A percentile compares a stretch with the other conserved stretches of the same genome.
Conservation (phyloP, 345 rosid genomes). For the Capsella bursapastoris region DNA sequence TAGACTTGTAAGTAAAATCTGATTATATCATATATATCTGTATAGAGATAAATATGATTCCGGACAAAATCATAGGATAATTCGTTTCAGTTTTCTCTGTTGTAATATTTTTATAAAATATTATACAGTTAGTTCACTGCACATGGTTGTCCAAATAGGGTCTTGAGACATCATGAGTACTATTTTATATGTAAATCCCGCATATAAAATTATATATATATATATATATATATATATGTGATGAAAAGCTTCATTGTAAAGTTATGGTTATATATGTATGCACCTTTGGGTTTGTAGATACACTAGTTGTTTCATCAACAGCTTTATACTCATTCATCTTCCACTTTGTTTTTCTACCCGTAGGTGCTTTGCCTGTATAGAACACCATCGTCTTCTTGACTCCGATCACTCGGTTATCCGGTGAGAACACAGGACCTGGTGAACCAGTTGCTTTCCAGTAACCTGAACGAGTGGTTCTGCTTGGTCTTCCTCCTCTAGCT, state of each 20-base stretch:
- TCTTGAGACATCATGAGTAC: background rate
- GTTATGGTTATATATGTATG: background rate
- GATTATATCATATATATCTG: background rate
- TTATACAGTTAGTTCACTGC: background rate
- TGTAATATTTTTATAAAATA: background rate
- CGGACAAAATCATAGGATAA: background rate
- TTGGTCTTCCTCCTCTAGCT: constrained; percentile 43
- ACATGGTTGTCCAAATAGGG: background rate
- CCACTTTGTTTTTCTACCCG: constrained; percentile 42
- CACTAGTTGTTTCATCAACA: constrained; percentile 25
- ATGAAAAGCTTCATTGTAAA: background rate
- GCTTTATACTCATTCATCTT: constrained; percentile 47
- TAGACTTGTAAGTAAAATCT: background rate
- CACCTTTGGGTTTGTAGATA: constrained; percentile 23
- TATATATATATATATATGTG: background rate
- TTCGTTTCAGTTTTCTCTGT: background rate
- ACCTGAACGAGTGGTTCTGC: constrained; percentile 40
- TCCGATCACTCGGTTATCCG: constrained; percentile 31
- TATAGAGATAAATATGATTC: too few relatives aligned
- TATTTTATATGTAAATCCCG: background rate
- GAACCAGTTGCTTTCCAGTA: constrained; percentile 49
- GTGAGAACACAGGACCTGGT: constrained; percentile 31
- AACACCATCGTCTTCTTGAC: constrained; percentile 46
- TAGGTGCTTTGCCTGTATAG: constrained; percentile 43
- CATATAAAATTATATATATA: background rate